phyloP scores from a whole-genome alignment of 495 filamentous ascomycete genomes.

The Penicillium flavigenum region DNA sequence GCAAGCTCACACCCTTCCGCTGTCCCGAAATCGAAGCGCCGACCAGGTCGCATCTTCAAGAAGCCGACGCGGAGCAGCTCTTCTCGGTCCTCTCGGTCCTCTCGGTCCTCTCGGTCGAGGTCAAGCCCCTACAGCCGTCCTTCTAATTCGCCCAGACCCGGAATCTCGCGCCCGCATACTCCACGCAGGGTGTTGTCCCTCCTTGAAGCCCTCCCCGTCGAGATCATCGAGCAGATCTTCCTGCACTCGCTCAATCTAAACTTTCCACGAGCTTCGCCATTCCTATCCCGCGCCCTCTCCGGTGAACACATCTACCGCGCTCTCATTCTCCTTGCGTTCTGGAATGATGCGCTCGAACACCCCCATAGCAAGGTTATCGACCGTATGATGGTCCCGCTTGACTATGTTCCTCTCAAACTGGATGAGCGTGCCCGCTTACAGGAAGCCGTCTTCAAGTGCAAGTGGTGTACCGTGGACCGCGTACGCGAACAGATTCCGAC shows the following conservation, averaged over 20 bases:
- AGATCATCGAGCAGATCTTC: conserved; percentile 56
- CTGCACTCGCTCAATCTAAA: conserved; percentile 49
- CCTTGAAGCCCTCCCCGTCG: conserved; percentile 53
- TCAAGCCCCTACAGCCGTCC: conserved; percentile 8
- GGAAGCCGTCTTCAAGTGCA: conserved; percentile 31
- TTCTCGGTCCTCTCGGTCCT: neutral
- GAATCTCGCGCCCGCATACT: neutral
- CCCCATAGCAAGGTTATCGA: conserved; percentile 20
- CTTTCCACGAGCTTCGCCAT: conserved; percentile 45
- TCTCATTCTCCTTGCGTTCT: conserved; percentile 44
- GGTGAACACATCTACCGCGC: conserved; percentile 43
- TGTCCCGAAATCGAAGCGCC: conserved; percentile 10
- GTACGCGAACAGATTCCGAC: conserved; percentile 34
- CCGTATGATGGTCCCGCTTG: conserved; percentile 34
- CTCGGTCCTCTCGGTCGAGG: conserved; percentile 3
- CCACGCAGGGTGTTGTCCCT: conserved; percentile 26
- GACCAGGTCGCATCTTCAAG: conserved; percentile 23
- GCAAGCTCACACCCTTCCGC: conserved; percentile 5
- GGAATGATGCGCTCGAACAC: conserved; percentile 26
- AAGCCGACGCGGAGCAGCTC: conserved; percentile 10
- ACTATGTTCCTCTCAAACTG: conserved; percentile 27
- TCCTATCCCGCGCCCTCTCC: conserved; percentile 39
- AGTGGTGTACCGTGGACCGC: conserved; percentile 41
- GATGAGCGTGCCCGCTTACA: conserved; percentile 34
- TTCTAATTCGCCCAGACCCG: conserved; percentile 6